Conservation (phyloP, 2,329 filamentous ascomycete species). For the Kalaharituber pfeilii region DNA sequence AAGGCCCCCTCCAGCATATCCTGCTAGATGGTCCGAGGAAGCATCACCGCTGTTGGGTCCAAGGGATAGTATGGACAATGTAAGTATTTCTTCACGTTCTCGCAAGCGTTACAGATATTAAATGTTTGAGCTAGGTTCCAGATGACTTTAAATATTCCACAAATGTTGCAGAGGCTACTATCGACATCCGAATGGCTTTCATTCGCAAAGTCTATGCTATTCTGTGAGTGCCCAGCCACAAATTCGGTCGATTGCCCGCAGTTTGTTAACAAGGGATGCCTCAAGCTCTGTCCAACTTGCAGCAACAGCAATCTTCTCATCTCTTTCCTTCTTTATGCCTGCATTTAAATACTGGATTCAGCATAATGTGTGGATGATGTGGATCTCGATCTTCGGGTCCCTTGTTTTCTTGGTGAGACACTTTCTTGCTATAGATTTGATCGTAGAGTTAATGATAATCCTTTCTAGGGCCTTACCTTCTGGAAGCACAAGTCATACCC, state of each 20-base stretch:
- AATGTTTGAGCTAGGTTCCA: constrained; percentile 8
- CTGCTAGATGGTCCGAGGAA: constrained; percentile 8
- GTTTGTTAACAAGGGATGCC: too few species aligned
- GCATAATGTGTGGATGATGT: constrained; percentile 64
- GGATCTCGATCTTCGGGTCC: constrained; percentile 45
- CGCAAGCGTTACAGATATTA: not conserved
- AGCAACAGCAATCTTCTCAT: constrained; percentile 62
- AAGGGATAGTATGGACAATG: not conserved
- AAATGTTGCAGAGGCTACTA: constrained; percentile 76
- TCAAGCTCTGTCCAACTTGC: constrained; percentile 72
- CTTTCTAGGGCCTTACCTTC: constrained; percentile 48
- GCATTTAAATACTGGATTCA: constrained; percentile 80
- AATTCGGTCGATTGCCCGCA: not conserved
- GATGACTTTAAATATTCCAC: constrained; percentile 48
- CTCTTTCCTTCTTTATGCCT: constrained; percentile 66
- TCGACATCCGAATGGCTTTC: constrained; percentile 95
- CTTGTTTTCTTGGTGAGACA: constrained; percentile 44
- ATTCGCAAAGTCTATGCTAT: constrained; percentile 96
- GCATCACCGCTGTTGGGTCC: constrained; percentile 2
- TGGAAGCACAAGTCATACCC: constrained; percentile 96
- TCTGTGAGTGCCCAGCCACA: constrained; percentile 36
- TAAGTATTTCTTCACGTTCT: not conserved
- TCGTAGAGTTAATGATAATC: constrained; percentile 28
- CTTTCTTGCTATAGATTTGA: constrained; percentile 49
- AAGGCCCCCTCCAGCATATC: constrained; percentile 15